Base-by-base conservation (phyloP, 2,329 filamentous ascomycete species). In the Penicillium sp. region DNA sequence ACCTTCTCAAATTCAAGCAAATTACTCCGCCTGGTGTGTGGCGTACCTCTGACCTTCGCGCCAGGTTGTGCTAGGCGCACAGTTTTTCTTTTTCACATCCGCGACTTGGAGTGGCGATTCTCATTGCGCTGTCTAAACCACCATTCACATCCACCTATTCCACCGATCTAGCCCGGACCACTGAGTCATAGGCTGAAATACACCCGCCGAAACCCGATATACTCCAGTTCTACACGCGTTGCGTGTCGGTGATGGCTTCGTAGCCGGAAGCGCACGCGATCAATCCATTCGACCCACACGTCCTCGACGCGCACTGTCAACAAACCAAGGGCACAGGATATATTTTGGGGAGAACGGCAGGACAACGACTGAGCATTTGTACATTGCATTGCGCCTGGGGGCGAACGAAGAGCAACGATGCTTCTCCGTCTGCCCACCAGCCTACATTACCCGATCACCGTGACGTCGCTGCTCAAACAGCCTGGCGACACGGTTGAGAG, bases 381-480 rank as follows among this genome's bases (percentile, higher is more conserved):
- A 21, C 41, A 41, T 41, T n/a, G 36, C 40, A 38, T 62, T 50
- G 58, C 52, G 57, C 57, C 60, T 59, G 55, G 53, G 39, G 58
- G 60, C 60, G 60, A 59, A 58, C 52, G 44, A 47, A 57, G 59
- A 62, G 53, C 57, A 51, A 62, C 53, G 57, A 81, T 81, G 78
- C 76, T 78, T 68, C 70, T 80, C 67, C 75, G 74, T 71, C 68
- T 81, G 64, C 78, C 79, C 59, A 61, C 73, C 53, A 76, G 84
- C 76, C 85, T 97, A 66, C 89, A 89, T 76, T 99, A 97, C 76
- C 94, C 94, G 68, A 92, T 97, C 76, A 96, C 89, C 66, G 88
- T 99, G 76, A 92, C 87, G 68, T 89, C 91, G 75, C 82, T 97
- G 60, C 84, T 93, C 65, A 92, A 91, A 75, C 79, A 82, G 64